These are phyloP conservation scores for Solanum paucissectum DNA, from an alignment of 257 asterid genomes.

Conservation along the genomic window DNA sequence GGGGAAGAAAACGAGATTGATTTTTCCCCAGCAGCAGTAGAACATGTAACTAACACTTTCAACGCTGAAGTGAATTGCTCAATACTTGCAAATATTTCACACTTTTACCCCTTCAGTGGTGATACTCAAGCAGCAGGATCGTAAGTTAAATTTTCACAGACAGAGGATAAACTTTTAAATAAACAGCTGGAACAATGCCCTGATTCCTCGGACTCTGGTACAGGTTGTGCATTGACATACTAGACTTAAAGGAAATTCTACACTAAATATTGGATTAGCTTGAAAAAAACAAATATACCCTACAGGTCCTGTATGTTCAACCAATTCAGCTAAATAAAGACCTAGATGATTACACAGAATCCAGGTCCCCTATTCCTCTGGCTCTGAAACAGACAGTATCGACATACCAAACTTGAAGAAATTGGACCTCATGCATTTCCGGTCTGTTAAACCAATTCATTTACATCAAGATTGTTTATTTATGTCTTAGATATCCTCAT, in stretches of 20 bases:
- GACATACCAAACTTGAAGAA: neutral
- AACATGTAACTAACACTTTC: neutral
- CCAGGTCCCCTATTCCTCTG: neutral
- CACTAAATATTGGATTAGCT: neutral
- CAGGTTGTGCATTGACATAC: neutral
- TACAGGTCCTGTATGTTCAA: neutral
- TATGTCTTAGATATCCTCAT: neutral
- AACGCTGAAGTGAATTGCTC: neutral
- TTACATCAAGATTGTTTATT: neutral
- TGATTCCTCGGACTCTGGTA: neutral
- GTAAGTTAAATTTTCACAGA: neutral
- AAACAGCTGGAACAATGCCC: neutral
- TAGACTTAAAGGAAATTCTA: neutral
- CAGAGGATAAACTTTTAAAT: neutral
- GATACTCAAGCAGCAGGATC: neutral
- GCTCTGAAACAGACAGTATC: neutral
- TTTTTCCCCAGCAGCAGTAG: neutral
- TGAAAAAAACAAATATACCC: neutral
- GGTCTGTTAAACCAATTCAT: neutral
- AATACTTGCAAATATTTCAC: neutral
- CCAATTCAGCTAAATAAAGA: neutral
- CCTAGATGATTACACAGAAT: neutral
- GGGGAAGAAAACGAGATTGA: neutral
- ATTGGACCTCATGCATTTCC: neutral
- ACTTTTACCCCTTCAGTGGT: neutral